These are phyloP conservation scores for Boletus insuetus DNA, from an alignment of 768 basidiomycete genomes.

Conservation along the genomic window DNA sequence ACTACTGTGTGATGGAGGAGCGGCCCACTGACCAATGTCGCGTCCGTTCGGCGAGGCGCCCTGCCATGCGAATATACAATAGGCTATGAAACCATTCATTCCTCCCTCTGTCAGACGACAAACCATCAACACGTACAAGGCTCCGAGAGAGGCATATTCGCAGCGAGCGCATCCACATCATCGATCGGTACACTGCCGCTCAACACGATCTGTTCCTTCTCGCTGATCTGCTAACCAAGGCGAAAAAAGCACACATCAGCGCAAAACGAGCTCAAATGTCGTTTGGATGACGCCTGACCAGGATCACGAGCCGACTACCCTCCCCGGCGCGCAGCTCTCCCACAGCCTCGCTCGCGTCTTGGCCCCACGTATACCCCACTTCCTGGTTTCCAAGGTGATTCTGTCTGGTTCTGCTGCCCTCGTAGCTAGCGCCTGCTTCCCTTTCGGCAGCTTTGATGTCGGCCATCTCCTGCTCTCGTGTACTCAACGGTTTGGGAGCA, in stretches of 20 bases:
- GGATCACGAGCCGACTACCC: conserved; percentile 53
- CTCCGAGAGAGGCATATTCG: conserved; percentile 51
- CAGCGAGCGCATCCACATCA: conserved; percentile 43
- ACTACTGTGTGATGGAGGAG: neutral
- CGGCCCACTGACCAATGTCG: conserved; percentile 52
- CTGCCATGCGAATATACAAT: conserved; percentile 67
- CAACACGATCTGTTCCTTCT: conserved; percentile 55
- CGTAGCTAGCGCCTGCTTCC: conserved; percentile 49
- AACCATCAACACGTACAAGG: conserved; percentile 41
- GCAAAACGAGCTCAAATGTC: neutral
- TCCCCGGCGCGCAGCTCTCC: conserved; percentile 49
- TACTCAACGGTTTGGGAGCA: conserved; percentile 80
- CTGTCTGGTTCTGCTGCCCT: conserved; percentile 53
- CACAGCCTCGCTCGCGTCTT: conserved; percentile 64
- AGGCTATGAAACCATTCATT: conserved; percentile 35
- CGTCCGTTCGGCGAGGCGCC: conserved; percentile 45
- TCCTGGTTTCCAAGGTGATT: conserved; percentile 53
- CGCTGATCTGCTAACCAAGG: conserved; percentile 60
- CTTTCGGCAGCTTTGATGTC: conserved; percentile 76
- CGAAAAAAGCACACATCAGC: neutral
- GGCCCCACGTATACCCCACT: conserved; percentile 66
- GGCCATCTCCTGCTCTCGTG: conserved; percentile 78
- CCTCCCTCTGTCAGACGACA: neutral
- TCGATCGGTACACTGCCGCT: conserved; percentile 42
- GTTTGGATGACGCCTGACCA: conserved; percentile 46